A percentile compares a stretch with the other conserved stretches of the same genome.
Evolutionary conservation across 176 grass and related monocot genomes (phyloP).

Genomic region (Coix lacrymajobi): DNA sequence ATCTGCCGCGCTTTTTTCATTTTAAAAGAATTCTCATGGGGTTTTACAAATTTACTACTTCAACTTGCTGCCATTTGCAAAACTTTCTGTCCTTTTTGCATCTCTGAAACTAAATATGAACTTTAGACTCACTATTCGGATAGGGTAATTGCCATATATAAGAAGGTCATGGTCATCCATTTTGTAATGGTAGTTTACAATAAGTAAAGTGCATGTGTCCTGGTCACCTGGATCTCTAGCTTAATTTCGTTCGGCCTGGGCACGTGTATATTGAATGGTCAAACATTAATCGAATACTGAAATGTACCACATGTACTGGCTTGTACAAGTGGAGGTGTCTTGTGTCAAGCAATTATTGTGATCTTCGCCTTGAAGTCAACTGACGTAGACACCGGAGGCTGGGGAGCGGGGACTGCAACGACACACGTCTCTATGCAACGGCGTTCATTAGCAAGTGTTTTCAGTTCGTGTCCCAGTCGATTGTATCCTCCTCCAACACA

Average conservation of each 20-base stretch:
- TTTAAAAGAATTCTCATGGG: neutral
- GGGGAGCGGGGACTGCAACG: neutral
- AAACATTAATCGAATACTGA: slow-evolving; percentile 14
- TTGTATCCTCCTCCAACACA: neutral
- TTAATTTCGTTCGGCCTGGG: neutral
- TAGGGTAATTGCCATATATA: neutral
- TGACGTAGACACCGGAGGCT: slow-evolving; percentile 15
- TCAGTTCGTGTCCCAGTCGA: neutral
- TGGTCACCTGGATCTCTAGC: neutral
- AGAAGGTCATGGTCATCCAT: neutral
- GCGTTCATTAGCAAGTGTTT: neutral
- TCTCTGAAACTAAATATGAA: neutral
- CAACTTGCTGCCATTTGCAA: neutral
- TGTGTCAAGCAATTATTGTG: slow-evolving; percentile 22
- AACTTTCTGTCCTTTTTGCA: neutral
- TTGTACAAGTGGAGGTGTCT: slow-evolving; percentile 4
- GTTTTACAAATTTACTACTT: neutral
- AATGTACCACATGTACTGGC: neutral
- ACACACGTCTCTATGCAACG: neutral
- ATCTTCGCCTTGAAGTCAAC: slow-evolving; percentile 4
- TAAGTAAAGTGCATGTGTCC: neutral
- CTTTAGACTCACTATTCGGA: neutral
- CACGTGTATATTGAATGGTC: neutral
- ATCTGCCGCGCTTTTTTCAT: too few relatives aligned
- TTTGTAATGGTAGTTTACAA: neutral